A percentile compares a stretch with the other conserved stretches of the same genome.
phyloP scores from a whole-genome alignment of 169 alveolate genomes.

The Theileria orientalis region DNA sequence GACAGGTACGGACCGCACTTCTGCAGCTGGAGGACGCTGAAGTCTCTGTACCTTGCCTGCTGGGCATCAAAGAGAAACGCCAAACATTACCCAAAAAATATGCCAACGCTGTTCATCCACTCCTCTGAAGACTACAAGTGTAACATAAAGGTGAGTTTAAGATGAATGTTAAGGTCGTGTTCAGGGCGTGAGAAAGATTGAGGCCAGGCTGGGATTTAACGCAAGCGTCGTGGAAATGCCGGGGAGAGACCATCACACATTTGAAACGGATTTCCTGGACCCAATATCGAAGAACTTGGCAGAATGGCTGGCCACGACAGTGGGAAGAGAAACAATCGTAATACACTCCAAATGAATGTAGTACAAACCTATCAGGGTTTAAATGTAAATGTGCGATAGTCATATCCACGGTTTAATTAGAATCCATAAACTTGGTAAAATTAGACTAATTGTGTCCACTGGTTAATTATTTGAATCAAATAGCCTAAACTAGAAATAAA shows the following conservation, averaged over 20 bases:
- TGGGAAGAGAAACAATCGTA: background rate
- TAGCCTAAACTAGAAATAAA: too few species aligned
- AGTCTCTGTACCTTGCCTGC: constrained; percentile 30
- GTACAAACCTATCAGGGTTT: background rate
- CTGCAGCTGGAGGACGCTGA: background rate
- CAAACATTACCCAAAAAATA: constrained; percentile 31
- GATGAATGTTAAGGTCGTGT: background rate
- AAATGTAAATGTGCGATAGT: background rate
- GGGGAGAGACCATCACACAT: background rate
- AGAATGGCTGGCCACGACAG: background rate
- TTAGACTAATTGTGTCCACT: background rate
- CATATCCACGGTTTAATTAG: background rate
- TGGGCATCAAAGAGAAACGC: constrained; percentile 24
- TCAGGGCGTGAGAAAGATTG: background rate
- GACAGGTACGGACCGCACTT: background rate
- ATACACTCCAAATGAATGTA: background rate
- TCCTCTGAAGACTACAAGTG: constrained; percentile 56
- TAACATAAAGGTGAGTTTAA: constrained; percentile 12
- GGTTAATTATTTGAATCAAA: too few species aligned
- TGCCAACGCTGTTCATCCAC: constrained; percentile 63
- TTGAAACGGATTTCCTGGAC: background rate
- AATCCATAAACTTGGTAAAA: background rate
- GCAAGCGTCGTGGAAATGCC: background rate
- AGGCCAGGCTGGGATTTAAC: background rate
- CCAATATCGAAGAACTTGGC: background rate